A percentile compares a stretch with the other conserved stretches of the same genome.
phyloP scores from a whole-genome alignment of 345 rosid genomes.

The Gossypium herbaceum region DNA sequence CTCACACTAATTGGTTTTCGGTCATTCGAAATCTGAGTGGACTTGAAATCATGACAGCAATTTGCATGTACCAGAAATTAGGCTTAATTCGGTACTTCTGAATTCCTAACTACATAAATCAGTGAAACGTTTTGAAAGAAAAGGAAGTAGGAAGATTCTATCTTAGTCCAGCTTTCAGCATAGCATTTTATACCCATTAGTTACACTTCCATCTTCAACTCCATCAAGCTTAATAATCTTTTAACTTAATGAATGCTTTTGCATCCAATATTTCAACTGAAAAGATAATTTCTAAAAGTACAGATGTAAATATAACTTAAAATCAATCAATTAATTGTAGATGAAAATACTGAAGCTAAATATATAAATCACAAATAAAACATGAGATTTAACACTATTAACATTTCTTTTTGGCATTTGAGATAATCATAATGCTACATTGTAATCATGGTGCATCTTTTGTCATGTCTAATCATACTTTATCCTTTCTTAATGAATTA shows the following conservation, averaged over 20 bases:
- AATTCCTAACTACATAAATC: neutral
- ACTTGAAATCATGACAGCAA: constrained; percentile 1
- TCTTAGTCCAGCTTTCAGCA: neutral
- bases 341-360: neutral
- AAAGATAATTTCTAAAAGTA: neutral
- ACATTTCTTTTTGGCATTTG: constrained; percentile 16
- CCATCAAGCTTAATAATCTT: constrained; percentile 1
- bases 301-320: neutral
- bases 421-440: neutral
- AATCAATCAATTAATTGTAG: neutral
- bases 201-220: constrained; percentile 8
- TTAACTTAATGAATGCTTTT: neutral
- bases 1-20: neutral
- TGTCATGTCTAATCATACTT: constrained; percentile 13
- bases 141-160: constrained; percentile 6
- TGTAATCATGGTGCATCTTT: constrained; percentile 9
- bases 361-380: neutral
- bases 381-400: neutral
- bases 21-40: neutral
- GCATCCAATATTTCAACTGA: neutral
- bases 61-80: neutral
- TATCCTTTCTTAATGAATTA: constrained; percentile 19
- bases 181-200: neutral
- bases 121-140: neutral
- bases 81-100: neutral